Evolutionary conservation across 805 yeast genomes (phyloP).

Genomic region (Saturnispora kantuleensis): DNA sequence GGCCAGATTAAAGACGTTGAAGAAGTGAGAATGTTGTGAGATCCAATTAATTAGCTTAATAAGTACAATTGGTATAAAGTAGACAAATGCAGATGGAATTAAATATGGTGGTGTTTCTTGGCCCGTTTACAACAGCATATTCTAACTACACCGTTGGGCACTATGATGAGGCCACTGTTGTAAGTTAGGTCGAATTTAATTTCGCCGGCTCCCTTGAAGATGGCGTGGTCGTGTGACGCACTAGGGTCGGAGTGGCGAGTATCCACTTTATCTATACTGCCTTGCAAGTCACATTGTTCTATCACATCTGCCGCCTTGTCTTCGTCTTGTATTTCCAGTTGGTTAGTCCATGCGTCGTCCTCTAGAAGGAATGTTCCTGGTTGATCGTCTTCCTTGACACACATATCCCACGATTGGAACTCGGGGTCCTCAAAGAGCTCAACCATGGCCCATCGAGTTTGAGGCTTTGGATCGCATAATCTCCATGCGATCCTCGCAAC

Average conservation of each 20-base stretch:
- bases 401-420: slow-evolving; percentile 54
- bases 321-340: slow-evolving; percentile 5
- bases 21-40: slow-evolving; percentile 30
- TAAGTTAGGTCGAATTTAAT: slow-evolving; percentile 13
- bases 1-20: slow-evolving; percentile 76
- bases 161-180: slow-evolving; percentile 16
- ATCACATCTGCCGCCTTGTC: not conserved
- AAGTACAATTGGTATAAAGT: not conserved
- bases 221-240: slow-evolving; percentile 5
- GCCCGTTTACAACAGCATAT: slow-evolving; percentile 15
- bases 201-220: slow-evolving; percentile 6
- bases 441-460: slow-evolving; percentile 47
- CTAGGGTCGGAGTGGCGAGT: slow-evolving; percentile 7
- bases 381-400: slow-evolving; percentile 39
- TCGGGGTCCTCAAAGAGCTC: slow-evolving; percentile 58
- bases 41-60: too few relatives aligned
- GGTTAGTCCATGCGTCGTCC: slow-evolving; percentile 2
- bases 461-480: slow-evolving; percentile 53
- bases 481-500: slow-evolving; percentile 75
- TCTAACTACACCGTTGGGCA: slow-evolving; percentile 19
- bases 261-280: slow-evolving; percentile 13
- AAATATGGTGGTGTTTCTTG: slow-evolving; percentile 15
- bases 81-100: not conserved
- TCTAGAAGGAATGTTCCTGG: slow-evolving; percentile 15
- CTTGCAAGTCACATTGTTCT: slow-evolving; percentile 14